A percentile compares a stretch with the other conserved stretches of the same genome.
phyloP scores from a whole-genome alignment of 352 stramenopile genomes.

The Phytophthora citricola region DNA sequence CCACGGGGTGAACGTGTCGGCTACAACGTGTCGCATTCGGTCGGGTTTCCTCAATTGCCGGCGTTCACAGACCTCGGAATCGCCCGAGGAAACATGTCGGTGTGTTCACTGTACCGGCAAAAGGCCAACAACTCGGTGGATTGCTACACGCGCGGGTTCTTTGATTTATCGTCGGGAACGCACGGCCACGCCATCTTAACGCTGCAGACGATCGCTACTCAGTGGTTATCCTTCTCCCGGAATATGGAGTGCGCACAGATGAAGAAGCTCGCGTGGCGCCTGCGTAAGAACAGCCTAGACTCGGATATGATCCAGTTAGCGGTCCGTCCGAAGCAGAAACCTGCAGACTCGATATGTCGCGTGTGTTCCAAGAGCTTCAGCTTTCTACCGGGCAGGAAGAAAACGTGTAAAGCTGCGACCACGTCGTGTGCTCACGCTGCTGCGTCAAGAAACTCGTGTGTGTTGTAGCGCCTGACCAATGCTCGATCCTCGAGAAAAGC shows the following conservation, averaged over 20 bases:
- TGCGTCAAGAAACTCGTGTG: slow-evolving; percentile 39
- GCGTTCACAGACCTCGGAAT: slow-evolving; percentile 38
- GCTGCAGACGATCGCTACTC: slow-evolving; percentile 35
- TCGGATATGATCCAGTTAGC: slow-evolving; percentile 16
- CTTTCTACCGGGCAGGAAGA: slow-evolving; percentile 31
- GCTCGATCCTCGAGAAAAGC: slow-evolving; percentile 44
- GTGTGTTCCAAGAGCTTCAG: slow-evolving; percentile 40
- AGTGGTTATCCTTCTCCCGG: slow-evolving; percentile 42
- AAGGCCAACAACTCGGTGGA: slow-evolving; percentile 36
- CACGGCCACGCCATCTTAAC: slow-evolving; percentile 20
- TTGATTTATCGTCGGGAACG: slow-evolving; percentile 30
- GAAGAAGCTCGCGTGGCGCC: slow-evolving; percentile 46
- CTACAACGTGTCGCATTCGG: slow-evolving; percentile 43
- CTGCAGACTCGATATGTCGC: slow-evolving; percentile 18
- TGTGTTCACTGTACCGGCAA: slow-evolving; percentile 47
- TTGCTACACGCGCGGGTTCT: slow-evolving; percentile 44
- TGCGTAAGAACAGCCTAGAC: slow-evolving; percentile 37
- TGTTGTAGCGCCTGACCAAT: slow-evolving; percentile 31
- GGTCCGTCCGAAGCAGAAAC: slow-evolving; percentile 19
- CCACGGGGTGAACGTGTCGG: slow-evolving; percentile 35
- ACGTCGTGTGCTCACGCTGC: slow-evolving; percentile 35
- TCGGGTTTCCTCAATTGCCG: slow-evolving; percentile 41
- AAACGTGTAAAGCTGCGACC: slow-evolving; percentile 36
- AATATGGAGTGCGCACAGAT: slow-evolving; percentile 43
- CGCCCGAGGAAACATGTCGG: slow-evolving; percentile 43